Base-by-base conservation (phyloP, 1,284 basidiomycete genomes). In the Grifola frondosa region DNA sequence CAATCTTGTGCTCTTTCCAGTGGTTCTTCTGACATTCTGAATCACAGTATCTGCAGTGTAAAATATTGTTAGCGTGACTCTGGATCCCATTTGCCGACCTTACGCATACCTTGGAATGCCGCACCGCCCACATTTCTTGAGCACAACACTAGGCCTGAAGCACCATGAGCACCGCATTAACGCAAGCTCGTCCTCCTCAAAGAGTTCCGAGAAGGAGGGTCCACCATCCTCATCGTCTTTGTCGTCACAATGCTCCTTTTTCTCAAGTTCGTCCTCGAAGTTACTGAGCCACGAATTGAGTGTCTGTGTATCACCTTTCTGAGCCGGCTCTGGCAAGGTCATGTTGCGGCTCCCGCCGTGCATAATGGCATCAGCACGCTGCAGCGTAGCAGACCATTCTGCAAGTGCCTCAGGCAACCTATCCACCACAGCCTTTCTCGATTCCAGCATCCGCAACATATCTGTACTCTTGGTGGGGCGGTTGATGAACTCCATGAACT, bases 151-250 rank as follows among this genome's bases (percentile, higher is more conserved):
- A 7, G 75, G 74, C 42, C 78, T 78, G 5, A 69, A 63, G 44
- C 78, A 80, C 67, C 70, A 76, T 5, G 76, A 77, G 48, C 78
- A 80, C 23, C 64, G 57, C 59, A 75, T 77, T 22, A 80, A 53
- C 55, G 35, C 62, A 59, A 41, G 45, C 50, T 16, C 50, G 35
- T n/a, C 46, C 50, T 15, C 42, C 23, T 10, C 13, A 12, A 11
- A 22, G 8, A n/a, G 16, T 6, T n/a, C n/a, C n/a, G n/a, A n/a
- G n/a, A n/a, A n/a, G n/a, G n/a, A n/a, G n/a, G n/a, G n/a, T n/a
- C n/a, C n/a, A n/a, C n/a, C n/a, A n/a, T n/a, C n/a, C n/a, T n/a
- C n/a, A n/a, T n/a, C n/a, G n/a, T n/a, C n/a, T n/a, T n/a, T n/a
- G n/a, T n/a, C n/a, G n/a, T n/a, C n/a, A n/a, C n/a, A n/a, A n/a